phyloP scores from a whole-genome alignment of 768 basidiomycete genomes.

The Tulasnella sp. region DNA sequence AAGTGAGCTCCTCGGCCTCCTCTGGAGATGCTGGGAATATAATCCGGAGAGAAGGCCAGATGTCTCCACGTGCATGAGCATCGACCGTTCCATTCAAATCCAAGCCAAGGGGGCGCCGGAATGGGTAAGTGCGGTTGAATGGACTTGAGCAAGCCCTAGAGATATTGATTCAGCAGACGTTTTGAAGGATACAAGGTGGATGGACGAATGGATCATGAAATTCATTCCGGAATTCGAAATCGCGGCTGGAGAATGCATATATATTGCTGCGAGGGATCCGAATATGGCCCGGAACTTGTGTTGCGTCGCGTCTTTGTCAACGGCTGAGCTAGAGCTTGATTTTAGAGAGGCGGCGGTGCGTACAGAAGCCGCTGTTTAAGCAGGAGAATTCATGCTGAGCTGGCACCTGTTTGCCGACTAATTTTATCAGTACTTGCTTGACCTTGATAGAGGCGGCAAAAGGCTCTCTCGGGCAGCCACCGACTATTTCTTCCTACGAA shows the following conservation, averaged over 20 bases:
- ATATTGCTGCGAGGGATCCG: neutral
- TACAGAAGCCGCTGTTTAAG: too few relatives aligned
- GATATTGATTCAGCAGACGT: neutral
- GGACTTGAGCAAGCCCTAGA: neutral
- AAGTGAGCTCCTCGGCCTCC: neutral
- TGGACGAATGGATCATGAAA: neutral
- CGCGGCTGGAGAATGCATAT: neutral
- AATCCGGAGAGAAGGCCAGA: neutral
- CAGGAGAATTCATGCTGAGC: too few relatives aligned
- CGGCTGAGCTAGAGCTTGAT: too few relatives aligned
- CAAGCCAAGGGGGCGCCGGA: neutral
- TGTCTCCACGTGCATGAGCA: neutral
- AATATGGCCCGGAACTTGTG: neutral
- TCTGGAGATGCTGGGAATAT: neutral
- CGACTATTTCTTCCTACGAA: too few relatives aligned
- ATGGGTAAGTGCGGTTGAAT: neutral
- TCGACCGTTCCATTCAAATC: neutral
- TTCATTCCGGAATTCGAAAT: neutral
- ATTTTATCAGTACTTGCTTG: too few relatives aligned
- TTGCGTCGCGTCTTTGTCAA: neutral
- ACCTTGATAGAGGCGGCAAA: too few relatives aligned
- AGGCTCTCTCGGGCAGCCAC: too few relatives aligned
- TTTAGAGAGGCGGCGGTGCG: too few relatives aligned
- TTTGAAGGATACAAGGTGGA: neutral
- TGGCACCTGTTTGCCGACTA: too few relatives aligned